Evolutionary conservation across 257 asterid species (phyloP).

Genomic region (Phtheirospermum japonicum): DNA sequence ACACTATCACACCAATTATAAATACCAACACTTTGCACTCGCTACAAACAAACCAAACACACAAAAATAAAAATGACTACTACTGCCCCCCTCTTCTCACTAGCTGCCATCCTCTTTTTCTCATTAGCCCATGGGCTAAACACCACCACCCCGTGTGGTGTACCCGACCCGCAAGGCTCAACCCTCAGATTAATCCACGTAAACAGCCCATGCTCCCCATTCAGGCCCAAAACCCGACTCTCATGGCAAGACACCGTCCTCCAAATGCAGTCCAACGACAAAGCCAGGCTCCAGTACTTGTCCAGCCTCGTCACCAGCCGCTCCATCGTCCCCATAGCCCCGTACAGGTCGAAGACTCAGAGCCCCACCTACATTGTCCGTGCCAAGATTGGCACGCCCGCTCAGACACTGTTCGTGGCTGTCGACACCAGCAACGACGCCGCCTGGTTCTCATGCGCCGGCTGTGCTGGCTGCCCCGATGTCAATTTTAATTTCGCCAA

Average conservation of each 20-base stretch:
- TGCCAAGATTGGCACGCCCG: slow-evolving; percentile 72
- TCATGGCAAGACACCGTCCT: slow-evolving; percentile 57
- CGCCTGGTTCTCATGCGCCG: slow-evolving; percentile 74
- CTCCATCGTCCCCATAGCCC: slow-evolving; percentile 42
- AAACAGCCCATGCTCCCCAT: slow-evolving; percentile 62
- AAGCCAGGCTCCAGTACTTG: slow-evolving; percentile 43
- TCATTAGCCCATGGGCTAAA: background rate
- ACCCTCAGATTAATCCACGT: slow-evolving; percentile 60
- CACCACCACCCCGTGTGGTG: no score
- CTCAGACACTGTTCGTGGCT: slow-evolving; percentile 54
- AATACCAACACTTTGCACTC: background rate
- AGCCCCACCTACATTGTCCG: slow-evolving; percentile 63
- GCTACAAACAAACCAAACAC: background rate
- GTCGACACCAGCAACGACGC: slow-evolving; percentile 70
- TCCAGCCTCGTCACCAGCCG: slow-evolving; percentile 44
- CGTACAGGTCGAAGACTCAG: slow-evolving; percentile 28
- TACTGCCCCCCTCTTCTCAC: slow-evolving; percentile 25
- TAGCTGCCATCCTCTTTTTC: slow-evolving; percentile 29
- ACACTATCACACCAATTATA: background rate
- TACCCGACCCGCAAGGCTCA: slow-evolving; percentile 24
- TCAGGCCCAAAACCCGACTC: slow-evolving; percentile 35
- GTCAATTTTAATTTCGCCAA: slow-evolving; percentile 36
- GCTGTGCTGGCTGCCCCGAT: slow-evolving; percentile 67
- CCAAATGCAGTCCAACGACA: slow-evolving; percentile 62
- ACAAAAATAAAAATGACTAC: background rate